These are phyloP conservation scores for Solidago caesia DNA, from an alignment of 129 eudicot genomes.

Conservation along the genomic window DNA sequence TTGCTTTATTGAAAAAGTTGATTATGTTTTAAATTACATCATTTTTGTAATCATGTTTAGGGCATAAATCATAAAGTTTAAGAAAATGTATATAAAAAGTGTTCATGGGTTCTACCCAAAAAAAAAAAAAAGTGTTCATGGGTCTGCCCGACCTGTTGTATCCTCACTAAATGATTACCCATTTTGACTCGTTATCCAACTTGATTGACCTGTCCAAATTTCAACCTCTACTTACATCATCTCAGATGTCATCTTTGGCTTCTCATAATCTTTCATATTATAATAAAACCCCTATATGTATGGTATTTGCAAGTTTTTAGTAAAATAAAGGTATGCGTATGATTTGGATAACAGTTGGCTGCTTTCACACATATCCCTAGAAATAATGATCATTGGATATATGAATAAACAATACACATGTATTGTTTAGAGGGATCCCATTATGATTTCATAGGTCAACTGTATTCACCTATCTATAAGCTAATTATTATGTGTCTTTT, in stretches of 20 bases:
- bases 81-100: neutral
- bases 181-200: no score
- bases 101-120: neutral
- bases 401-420: neutral
- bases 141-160: neutral
- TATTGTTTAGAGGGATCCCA: neutral
- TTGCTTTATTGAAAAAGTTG: neutral
- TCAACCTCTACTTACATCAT: neutral
- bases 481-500: conserved; percentile 15
- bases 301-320: neutral
- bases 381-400: neutral
- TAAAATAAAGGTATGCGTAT: no score
- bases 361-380: neutral
- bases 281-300: neutral
- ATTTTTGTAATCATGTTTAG: neutral
- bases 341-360: neutral
- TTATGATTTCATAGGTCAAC: neutral
- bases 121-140: no score
- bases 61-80: neutral
- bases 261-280: neutral
- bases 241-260: neutral
- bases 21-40: no score
- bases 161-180: no score
- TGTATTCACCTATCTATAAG: neutral
- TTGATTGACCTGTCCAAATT: neutral